Evolutionary conservation across 73 alveolate genomes (phyloP), one percentile per base, ranked within the genome.

Genomic region (Uronychia binucleata): DNA sequence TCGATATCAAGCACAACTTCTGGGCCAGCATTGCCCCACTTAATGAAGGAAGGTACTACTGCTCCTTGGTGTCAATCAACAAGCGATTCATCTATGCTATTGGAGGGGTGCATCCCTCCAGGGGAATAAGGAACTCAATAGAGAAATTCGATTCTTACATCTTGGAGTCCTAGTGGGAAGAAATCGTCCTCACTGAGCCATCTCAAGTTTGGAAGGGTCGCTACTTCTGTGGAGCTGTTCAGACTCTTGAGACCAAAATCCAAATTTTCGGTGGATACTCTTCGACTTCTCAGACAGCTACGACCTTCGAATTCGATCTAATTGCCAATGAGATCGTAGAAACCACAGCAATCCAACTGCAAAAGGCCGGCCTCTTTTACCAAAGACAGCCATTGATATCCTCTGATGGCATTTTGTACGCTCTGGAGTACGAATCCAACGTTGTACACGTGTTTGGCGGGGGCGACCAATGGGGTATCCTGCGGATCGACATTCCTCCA

Each of bases 221-320:
- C 28, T 85, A 85, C 75, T 85, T 85, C 57, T 85, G 91, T 57
- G 91, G 91, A 27, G 67, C 91, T 34, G 74, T 58, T 77, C 30
- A 85, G 57, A 78, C 67, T 34, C 28, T 35, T 60, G 86, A 85
- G 19, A 85, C 59, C 31, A 57, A 85, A 58, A 85, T 85, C 11
- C n/a, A 77, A 5, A 85, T 85, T 0, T 85, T 85, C 57, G 91
- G 91, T 1, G 91, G 91, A 13, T 85, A 76, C 31, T 85, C 91
- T 27, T 74, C 81, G 26, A 31, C 79, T 0, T 75, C 33, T 1
- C 58, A 58, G 76, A 77, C 91, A 8, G 31, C 86, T 27, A 85
- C 86, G 31, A 33, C 77, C 75, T 85, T 77, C 31, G 91, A 85
- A 30, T 30, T 85, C 26, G 91, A 85, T 30, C 84, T 85, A 5